Conservation (phyloP, 2,329 filamentous ascomycete species). For the Fusarium bactridioides region DNA sequence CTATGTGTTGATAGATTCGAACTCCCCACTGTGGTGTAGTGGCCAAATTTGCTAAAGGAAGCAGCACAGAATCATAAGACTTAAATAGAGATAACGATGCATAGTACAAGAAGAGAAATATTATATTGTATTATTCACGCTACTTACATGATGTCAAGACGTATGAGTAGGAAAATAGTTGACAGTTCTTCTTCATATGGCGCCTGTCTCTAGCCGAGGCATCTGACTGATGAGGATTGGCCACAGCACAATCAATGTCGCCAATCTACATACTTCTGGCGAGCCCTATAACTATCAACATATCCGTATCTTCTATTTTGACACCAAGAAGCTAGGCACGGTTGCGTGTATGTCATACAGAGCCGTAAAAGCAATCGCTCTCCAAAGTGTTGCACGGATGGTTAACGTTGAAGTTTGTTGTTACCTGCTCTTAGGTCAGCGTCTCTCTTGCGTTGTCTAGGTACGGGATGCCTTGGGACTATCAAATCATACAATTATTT, state of each 20-base stretch:
- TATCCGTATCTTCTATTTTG: not conserved
- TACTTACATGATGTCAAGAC: not conserved
- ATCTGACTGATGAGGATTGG: not conserved
- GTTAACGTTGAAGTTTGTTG: not conserved
- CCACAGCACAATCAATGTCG: not conserved
- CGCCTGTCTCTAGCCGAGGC: no score
- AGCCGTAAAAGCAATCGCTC: not conserved
- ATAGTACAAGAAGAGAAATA: no score
- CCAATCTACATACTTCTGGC: not conserved
- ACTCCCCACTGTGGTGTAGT: not conserved
- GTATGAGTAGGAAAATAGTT: not conserved
- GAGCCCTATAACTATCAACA: no score
- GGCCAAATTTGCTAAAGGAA: not conserved
- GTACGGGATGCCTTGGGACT: not conserved
- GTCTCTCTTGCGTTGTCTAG: no score
- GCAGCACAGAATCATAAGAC: not conserved
- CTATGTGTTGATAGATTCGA: not conserved
- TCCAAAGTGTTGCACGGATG: not conserved
- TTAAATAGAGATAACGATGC: no score
- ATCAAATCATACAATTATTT: not conserved
- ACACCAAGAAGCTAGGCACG: not conserved
- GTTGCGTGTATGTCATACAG: not conserved
- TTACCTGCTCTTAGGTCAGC: not conserved
- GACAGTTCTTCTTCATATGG: not conserved
- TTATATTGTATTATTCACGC: not conserved